phyloP scores from a whole-genome alignment of 768 basidiomycete genomes.

The Lactifluus rugatus region DNA sequence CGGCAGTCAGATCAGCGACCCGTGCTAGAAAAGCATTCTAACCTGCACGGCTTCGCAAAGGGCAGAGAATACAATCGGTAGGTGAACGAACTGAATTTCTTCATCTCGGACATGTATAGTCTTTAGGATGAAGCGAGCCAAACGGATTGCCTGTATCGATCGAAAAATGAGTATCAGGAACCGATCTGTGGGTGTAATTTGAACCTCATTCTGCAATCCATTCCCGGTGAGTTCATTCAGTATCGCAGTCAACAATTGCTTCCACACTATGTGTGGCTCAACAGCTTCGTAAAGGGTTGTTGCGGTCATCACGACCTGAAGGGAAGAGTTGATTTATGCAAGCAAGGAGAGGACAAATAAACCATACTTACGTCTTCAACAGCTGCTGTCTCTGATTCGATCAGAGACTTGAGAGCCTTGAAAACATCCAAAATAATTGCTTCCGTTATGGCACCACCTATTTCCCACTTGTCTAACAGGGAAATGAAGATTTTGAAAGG shows the following conservation, averaged over 20 bases:
- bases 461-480: slow-evolving; percentile 93
- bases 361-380: slow-evolving; percentile 47
- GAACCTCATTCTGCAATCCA: slow-evolving; percentile 40
- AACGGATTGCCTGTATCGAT: slow-evolving; percentile 44
- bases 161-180: slow-evolving; percentile 1
- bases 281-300: slow-evolving; percentile 86
- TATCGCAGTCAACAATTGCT: slow-evolving; percentile 51
- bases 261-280: slow-evolving; percentile 86
- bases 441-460: slow-evolving; percentile 75
- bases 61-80: slow-evolving; percentile 69
- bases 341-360: not conserved
- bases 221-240: slow-evolving; percentile 44
- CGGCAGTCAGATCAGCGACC: not conserved
- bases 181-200: slow-evolving; percentile 3
- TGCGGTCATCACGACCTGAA: slow-evolving; percentile 64
- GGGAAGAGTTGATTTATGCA: slow-evolving; percentile 23
- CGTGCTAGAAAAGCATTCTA: slow-evolving; percentile 20
- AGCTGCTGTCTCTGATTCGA: slow-evolving; percentile 42
- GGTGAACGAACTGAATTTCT: slow-evolving; percentile 69
- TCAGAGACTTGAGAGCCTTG: slow-evolving; percentile 51
- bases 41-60: slow-evolving; percentile 59
- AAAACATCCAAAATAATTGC: slow-evolving; percentile 72
- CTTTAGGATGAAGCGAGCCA: slow-evolving; percentile 63
- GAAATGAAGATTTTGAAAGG: slow-evolving; percentile 97
- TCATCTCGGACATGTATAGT: slow-evolving; percentile 78